phyloP scores from a whole-genome alignment of 2,329 filamentous ascomycete species.

The Colletotrichum zoysiae region DNA sequence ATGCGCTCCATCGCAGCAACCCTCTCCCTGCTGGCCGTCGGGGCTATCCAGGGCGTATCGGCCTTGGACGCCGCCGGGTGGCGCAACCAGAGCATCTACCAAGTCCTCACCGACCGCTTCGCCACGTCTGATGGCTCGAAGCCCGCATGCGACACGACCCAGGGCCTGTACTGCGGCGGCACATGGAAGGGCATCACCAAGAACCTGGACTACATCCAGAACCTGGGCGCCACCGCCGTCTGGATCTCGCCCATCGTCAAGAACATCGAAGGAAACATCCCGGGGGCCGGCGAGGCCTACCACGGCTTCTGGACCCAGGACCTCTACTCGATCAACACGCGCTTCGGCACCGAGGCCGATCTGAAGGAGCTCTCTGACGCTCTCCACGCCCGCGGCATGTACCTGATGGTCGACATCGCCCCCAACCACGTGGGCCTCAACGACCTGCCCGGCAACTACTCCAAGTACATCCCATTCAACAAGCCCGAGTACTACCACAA shows the following conservation, averaged over 20 bases:
- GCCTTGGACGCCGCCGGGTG: slow-evolving; percentile 51
- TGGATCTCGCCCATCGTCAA: slow-evolving; percentile 60
- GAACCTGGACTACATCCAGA: slow-evolving; percentile 64
- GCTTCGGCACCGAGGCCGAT: slow-evolving; percentile 64
- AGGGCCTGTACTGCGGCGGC: slow-evolving; percentile 61
- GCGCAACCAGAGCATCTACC: slow-evolving; percentile 59
- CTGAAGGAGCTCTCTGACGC: slow-evolving; percentile 60
- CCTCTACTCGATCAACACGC: slow-evolving; percentile 57
- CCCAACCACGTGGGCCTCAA: slow-evolving; percentile 62
- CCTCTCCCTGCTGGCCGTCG: slow-evolving; percentile 31
- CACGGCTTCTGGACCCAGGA: slow-evolving; percentile 58
- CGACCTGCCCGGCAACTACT: slow-evolving; percentile 42
- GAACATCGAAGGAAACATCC: slow-evolving; percentile 52
- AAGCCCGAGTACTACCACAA: slow-evolving; percentile 70
- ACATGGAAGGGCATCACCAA: slow-evolving; percentile 63
- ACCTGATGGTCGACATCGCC: slow-evolving; percentile 69
- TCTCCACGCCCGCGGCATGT: slow-evolving; percentile 66
- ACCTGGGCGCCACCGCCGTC: slow-evolving; percentile 58
- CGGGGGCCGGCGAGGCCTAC: slow-evolving; percentile 48
- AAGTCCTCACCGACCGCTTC: slow-evolving; percentile 59
- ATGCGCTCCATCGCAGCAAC: slow-evolving; percentile 29
- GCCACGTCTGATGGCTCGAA: slow-evolving; percentile 55
- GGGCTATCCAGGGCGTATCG: slow-evolving; percentile 32
- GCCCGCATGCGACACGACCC: slow-evolving; percentile 46
- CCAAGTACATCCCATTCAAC: slow-evolving; percentile 56